Base-by-base conservation (phyloP, 2,329 filamentous ascomycete genomes). In the Arthrobotrys entomopaga region DNA sequence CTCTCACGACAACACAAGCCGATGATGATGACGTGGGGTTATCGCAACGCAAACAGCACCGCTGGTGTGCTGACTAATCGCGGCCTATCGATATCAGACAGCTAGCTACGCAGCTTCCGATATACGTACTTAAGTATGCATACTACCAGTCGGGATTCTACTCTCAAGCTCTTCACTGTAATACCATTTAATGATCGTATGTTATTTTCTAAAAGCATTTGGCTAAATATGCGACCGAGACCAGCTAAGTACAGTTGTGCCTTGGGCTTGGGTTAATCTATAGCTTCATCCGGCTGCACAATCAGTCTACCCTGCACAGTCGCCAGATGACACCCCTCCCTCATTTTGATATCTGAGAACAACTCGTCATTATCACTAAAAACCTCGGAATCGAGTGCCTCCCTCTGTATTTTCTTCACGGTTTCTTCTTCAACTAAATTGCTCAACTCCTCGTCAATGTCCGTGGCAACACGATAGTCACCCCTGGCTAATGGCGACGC, bases 1-100 rank as follows among this genome's bases (percentile, higher is more conserved):
- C 29, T 5, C 29, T 34, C 29, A 34, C 29, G 10, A 10, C 29
- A 34, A 34, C 29, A 34, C 34, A 15, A 49, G 34, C 34, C 19
- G 52, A 10, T 65, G 60, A 53, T 54, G 67, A 42, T 65, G 67
- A 72, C 67, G 67, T 72, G 67, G 67, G 67, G 67, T 65, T 72
- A 58, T 65, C 53, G 49, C 59, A 69, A 69, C 65, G 42, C 65
- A 61, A n/a, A 53, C 67, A 72, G 56, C 60, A 19, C 65, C 34
- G n/a, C 20, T 54, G 22, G 38, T 16, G 8, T 49, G 67, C 59
- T 72, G 52, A 72, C 58, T 70, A 50, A 64, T 40, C 60, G 3
- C 19, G 2, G 16, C 3, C 50, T 4, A 13, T 11, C 24, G 24
- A 34, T 34, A n/a, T n/a, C n/a, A n/a, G n/a, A n/a, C n/a, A n/a